These are phyloP conservation scores for Daldinia childiae DNA, from an alignment of 495 filamentous ascomycete species.

Conservation along the genomic window DNA sequence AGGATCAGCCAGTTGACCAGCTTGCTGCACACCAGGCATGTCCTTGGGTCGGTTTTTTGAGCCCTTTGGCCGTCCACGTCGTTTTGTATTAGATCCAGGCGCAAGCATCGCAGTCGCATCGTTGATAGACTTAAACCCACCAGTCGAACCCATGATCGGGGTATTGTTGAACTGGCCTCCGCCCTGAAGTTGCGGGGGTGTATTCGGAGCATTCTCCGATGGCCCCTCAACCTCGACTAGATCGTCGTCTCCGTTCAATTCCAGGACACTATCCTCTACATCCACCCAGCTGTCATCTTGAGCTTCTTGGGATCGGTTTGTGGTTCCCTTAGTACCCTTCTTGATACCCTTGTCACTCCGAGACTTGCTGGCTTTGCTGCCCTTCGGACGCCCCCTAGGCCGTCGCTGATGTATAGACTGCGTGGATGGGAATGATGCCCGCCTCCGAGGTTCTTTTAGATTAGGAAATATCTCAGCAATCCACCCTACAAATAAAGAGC, in stretches of 20 bases:
- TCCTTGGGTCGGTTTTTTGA: slow-evolving; percentile 61
- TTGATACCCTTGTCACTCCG: slow-evolving; percentile 61
- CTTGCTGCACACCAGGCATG: slow-evolving; percentile 12
- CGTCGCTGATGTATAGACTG: slow-evolving; percentile 46
- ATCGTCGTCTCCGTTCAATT: slow-evolving; percentile 41
- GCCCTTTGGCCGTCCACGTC: slow-evolving; percentile 54
- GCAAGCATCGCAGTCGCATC: slow-evolving; percentile 19
- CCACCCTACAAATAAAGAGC: slow-evolving; percentile 66
- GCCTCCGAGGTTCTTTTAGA: slow-evolving; percentile 41
- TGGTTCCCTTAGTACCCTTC: slow-evolving; percentile 50
- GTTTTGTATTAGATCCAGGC: slow-evolving; percentile 43
- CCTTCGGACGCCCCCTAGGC: slow-evolving; percentile 61
- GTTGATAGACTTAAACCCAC: slow-evolving; percentile 47
- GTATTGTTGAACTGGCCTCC: slow-evolving; percentile 35
- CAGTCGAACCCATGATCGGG: slow-evolving; percentile 38
- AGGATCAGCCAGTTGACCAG: slow-evolving; percentile 11
- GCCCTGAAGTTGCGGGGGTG: slow-evolving; percentile 30
- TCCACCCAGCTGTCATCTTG: slow-evolving; percentile 50
- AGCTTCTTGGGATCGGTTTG: slow-evolving; percentile 36
- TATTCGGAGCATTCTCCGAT: slow-evolving; percentile 36
- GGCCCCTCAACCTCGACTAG: slow-evolving; percentile 35
- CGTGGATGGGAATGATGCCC: slow-evolving; percentile 25
- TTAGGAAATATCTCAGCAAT: slow-evolving; percentile 66
- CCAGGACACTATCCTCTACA: slow-evolving; percentile 45
- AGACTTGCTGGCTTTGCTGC: slow-evolving; percentile 60